Percentiles rank a stretch among this genome's conserved stretches.
Conservation (phyloP, 306 rosid genomes). For the Macrotyloma uniflorum region DNA sequence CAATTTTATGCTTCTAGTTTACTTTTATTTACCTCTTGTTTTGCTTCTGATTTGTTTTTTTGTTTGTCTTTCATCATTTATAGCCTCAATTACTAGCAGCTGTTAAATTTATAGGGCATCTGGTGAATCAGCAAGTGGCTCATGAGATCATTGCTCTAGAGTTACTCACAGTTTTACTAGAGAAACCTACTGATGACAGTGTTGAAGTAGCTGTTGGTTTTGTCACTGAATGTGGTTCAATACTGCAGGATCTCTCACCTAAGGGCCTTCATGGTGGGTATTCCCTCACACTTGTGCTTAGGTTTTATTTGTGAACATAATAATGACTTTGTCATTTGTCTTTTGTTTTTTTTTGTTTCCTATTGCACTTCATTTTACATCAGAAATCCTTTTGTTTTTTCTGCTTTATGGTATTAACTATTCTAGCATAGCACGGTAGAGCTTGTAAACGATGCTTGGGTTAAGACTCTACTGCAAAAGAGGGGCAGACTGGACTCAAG, state of each 20-base stretch:
- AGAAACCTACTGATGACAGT: conserved; percentile 92
- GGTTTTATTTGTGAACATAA: conserved; percentile 8
- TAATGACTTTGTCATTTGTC: not conserved
- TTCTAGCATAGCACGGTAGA: not conserved
- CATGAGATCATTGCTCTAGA: conserved; percentile 90
- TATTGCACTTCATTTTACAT: not conserved
- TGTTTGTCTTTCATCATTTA: conserved; percentile 31
- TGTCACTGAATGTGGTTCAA: conserved; percentile 91
- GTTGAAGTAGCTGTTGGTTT: conserved; percentile 99
- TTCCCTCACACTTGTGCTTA: conserved; percentile 36
- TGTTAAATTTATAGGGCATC: conserved; percentile 91
- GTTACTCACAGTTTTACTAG: conserved; percentile 84
- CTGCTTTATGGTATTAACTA: not conserved
- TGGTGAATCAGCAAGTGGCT: conserved; percentile 94
- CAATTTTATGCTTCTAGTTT: not conserved
- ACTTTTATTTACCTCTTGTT: not conserved
- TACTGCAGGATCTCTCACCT: conserved; percentile 86
- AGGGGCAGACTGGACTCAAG: not conserved
- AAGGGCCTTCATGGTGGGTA: conserved; percentile 89
- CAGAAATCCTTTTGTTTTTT: not conserved
- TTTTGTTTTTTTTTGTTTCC: not conserved
- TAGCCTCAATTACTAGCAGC: conserved; percentile 97
- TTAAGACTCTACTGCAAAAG: not conserved
- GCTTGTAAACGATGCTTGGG: not conserved
- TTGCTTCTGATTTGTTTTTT: conserved; percentile 14